Evolutionary conservation across 2,329 filamentous ascomycete genomes (phyloP).

Genomic region (Fusarium setosum): DNA sequence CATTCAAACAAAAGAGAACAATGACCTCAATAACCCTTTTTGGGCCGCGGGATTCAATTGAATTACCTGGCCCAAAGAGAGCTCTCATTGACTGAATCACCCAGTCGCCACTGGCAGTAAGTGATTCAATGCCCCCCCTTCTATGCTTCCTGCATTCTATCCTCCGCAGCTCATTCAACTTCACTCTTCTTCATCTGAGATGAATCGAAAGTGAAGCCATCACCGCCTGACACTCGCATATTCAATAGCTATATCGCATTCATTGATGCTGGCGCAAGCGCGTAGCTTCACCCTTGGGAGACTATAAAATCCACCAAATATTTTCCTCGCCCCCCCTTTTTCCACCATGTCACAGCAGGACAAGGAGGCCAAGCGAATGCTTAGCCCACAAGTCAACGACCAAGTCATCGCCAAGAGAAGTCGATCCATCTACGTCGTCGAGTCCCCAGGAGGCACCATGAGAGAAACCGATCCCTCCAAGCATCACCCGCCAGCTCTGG

Average conservation of each 20-base stretch:
- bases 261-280: too few relatives aligned
- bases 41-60: not conserved
- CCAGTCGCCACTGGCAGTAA: not conserved
- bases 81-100: too few relatives aligned
- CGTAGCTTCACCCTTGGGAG: too few relatives aligned
- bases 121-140: not conserved
- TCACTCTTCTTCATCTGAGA: constrained; percentile 1
- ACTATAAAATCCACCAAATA: not conserved
- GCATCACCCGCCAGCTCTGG: not conserved
- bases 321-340: not conserved
- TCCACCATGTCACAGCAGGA: constrained; percentile 12
- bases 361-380: constrained; percentile 15
- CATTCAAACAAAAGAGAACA: too few relatives aligned
- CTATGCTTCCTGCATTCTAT: not conserved
- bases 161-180: not conserved
- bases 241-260: not conserved
- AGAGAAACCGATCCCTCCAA: constrained; percentile 13
- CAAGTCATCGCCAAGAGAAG: constrained; percentile 13
- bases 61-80: too few relatives aligned
- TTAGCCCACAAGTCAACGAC: constrained; percentile 25
- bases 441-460: constrained; percentile 33
- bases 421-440: constrained; percentile 13
- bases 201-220: not conserved
- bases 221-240: not conserved
- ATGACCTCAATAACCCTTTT: too few relatives aligned